phyloP scores from a whole-genome alignment of 2,329 filamentous ascomycete genomes.

The Setomelanomma holmii region DNA sequence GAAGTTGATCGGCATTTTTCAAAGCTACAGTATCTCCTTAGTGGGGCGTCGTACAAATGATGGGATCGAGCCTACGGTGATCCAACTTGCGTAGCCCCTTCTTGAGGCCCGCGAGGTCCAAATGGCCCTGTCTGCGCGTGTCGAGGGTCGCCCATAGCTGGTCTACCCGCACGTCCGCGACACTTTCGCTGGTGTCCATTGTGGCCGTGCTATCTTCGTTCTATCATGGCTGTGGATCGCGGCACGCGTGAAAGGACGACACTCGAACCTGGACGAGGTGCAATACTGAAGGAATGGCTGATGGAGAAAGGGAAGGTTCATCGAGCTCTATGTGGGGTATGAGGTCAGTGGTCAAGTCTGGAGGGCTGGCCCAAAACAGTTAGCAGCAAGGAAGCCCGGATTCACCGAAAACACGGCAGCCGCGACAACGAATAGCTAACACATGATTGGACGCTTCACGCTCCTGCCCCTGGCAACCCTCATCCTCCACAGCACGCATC shows the following conservation, averaged over 20 bases:
- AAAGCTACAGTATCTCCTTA: slow-evolving; percentile 62
- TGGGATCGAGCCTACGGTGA: slow-evolving; percentile 71
- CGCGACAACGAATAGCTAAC: slow-evolving; percentile 14
- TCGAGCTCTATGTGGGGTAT: slow-evolving; percentile 38
- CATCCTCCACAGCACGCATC: not conserved
- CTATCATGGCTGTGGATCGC: slow-evolving; percentile 47
- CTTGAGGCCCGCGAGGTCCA: slow-evolving; percentile 85
- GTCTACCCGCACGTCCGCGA: slow-evolving; percentile 81
- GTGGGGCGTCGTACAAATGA: slow-evolving; percentile 8
- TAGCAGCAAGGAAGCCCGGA: slow-evolving; percentile 21
- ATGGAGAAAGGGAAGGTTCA: slow-evolving; percentile 21
- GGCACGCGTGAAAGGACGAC: slow-evolving; percentile 27
- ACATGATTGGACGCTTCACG: slow-evolving; percentile 23
- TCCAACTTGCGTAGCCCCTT: slow-evolving; percentile 87
- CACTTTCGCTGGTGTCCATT: slow-evolving; percentile 76
- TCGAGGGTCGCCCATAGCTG: slow-evolving; percentile 85
- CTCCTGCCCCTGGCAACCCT: no score
- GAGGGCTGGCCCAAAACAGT: slow-evolving; percentile 27
- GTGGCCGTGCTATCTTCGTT: slow-evolving; percentile 51
- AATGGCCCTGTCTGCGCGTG: slow-evolving; percentile 74
- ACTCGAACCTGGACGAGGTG: slow-evolving; percentile 26
- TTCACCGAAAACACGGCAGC: slow-evolving; percentile 17
- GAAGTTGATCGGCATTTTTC: slow-evolving; percentile 89
- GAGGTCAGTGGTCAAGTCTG: slow-evolving; percentile 35
- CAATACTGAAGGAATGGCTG: slow-evolving; percentile 32